A percentile compares a stretch with the other conserved stretches of the same genome.
Evolutionary conservation across 2,329 filamentous ascomycete genomes (phyloP).

Genomic region (Claviceps paspali): DNA sequence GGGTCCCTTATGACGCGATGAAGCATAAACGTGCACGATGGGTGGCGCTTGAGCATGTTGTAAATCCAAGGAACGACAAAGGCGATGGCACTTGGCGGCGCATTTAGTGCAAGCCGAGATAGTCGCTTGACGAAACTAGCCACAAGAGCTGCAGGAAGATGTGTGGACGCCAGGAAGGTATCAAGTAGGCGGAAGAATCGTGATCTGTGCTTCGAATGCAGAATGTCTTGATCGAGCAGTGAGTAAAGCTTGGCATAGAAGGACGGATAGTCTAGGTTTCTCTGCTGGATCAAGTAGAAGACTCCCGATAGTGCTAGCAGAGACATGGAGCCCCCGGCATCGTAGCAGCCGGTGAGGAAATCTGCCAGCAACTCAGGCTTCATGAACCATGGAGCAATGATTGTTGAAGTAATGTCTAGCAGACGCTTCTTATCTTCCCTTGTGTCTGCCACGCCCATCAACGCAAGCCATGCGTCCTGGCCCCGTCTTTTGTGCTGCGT

Average conservation of each 20-base stretch:
- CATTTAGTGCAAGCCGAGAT: conserved; percentile 67
- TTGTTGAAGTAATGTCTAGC: conserved; percentile 57
- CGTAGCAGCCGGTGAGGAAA: conserved; percentile 89
- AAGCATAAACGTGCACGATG: conserved; percentile 88
- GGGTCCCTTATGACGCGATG: conserved; percentile 55
- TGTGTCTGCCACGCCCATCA: conserved; percentile 52
- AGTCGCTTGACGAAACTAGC: conserved; percentile 96
- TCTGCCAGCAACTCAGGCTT: conserved; percentile 86
- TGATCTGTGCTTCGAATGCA: conserved; percentile 90
- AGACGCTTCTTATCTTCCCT: conserved; percentile 67
- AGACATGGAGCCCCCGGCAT: conserved; percentile 72
- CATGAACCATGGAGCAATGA: conserved; percentile 77
- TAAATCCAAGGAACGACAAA: conserved; percentile 86
- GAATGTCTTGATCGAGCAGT: conserved; percentile 65
- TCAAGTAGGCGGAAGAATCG: conserved; percentile 86
- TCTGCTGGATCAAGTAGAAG: conserved; percentile 85
- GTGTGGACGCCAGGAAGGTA: conserved; percentile 77
- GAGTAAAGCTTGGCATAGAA: conserved; percentile 95
- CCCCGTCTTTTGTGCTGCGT: conserved; percentile 62
- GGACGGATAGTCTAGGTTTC: conserved; percentile 87
- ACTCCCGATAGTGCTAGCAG: conserved; percentile 81
- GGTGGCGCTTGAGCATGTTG: conserved; percentile 82
- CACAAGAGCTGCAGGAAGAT: conserved; percentile 79
- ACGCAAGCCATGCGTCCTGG: conserved; percentile 72
- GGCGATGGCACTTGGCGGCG: conserved; percentile 79